Evolutionary conservation across 2,329 filamentous ascomycete genomes (phyloP), one percentile per base, ranked within the genome.

Genomic region (Exserohilum rostratum): DNA sequence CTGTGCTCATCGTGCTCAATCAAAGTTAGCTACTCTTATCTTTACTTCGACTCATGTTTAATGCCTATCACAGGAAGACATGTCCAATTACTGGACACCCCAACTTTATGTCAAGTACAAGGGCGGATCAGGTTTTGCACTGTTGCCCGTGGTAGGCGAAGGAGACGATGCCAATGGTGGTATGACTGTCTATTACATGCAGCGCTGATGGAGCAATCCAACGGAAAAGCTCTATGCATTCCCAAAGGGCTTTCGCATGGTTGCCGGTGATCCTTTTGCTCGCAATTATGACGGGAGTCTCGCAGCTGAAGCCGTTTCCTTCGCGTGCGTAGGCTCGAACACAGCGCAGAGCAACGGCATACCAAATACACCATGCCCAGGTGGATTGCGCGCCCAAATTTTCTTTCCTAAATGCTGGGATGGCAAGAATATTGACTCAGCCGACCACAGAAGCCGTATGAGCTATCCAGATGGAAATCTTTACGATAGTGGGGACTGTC

Each of bases 11-110:
- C 86, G 20, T 88, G 89, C 68, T 80, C 82, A 53, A 79, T 90
- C 69, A 85, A 82, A 65, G 84, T 85, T 54, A 13, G 48, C 17
- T 11, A 17, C 3, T 2, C 5, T 20, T 6, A 29, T 9, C 25
- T 31, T 7, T 27, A 10, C 20, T 15, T 9, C n/a, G 15, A 15
- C 22, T 31, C 12, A n/a, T 15, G 11, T 17, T 49, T 60, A 17
- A 63, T 34, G 30, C 10, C 22, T 11, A 33, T 9, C 13, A 17
- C 27, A 63, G 61, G 58, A 65, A 20, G 60, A 66, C 11, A 60
- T 66, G 70, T 89, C 84, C 64, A 88, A 88, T 74, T 93, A 93
- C 79, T 93, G 90, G 90, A 86, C 87, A 51, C 89, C n/a, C 90
- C 79, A 80, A 25, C 77, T 93, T 2, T 92, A 87, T 76, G n/a